Percentiles rank a stretch among this genome's conserved stretches.
Conservation (phyloP, 2,329 filamentous ascomycete species). For the Metarhizium album region DNA sequence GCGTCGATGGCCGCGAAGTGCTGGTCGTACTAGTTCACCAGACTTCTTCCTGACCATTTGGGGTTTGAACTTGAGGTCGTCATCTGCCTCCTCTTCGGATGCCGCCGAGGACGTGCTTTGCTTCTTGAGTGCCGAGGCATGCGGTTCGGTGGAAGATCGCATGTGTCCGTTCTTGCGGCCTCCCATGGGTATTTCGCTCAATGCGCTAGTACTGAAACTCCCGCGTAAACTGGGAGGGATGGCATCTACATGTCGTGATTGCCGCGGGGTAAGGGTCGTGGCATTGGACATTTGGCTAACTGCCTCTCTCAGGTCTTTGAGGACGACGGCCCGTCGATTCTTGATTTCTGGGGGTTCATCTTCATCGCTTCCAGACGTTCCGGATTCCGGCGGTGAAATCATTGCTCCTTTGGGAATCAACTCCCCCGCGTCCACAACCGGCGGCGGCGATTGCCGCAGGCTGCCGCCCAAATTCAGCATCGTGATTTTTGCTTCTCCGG, state of each 20-base stretch:
- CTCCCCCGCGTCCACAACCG: conserved; percentile 55
- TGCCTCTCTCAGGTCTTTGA: conserved; percentile 68
- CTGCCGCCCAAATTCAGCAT: conserved; percentile 38
- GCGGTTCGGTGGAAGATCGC: conserved; percentile 46
- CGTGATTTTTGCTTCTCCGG: conserved; percentile 13
- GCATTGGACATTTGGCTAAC: conserved; percentile 61
- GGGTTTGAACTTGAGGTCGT: conserved; percentile 57
- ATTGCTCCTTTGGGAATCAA: conserved; percentile 71
- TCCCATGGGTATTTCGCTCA: conserved; percentile 30
- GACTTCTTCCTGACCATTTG: conserved; percentile 97
- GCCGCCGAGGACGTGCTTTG: conserved; percentile 37
- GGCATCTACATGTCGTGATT: conserved; percentile 20
- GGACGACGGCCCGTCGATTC: conserved; percentile 38
- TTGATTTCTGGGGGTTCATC: conserved; percentile 45
- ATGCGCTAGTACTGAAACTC: conserved; percentile 35
- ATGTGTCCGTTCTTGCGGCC: conserved; percentile 35
- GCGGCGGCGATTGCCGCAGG: conserved; percentile 75
- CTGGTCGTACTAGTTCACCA: conserved; percentile 88
- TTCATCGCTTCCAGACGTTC: conserved; percentile 72
- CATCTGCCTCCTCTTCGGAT: conserved; percentile 54
- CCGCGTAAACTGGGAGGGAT: conserved; percentile 25
- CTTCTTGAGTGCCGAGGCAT: conserved; percentile 34
- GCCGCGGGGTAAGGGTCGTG: conserved; percentile 39
- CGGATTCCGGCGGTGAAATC: conserved; percentile 84
- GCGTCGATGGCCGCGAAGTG: conserved; percentile 66